Evolutionary conservation across 129 eudicot species (phyloP), one percentile per base, ranked within the genome.

Genomic region (Oenanthe sinensis): DNA sequence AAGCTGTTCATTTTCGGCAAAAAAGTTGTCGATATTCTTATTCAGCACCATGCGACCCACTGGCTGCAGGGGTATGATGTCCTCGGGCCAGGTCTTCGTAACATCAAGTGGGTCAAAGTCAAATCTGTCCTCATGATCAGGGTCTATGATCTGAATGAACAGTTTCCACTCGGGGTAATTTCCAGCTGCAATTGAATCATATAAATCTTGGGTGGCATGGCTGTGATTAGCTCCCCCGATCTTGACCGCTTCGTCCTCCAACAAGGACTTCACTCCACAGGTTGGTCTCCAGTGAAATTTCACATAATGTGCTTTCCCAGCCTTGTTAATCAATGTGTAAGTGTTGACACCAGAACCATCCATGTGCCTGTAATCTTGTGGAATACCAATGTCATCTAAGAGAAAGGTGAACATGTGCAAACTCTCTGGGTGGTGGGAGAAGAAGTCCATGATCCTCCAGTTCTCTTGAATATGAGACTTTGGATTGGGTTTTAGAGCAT

Each of bases 241-340:
- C 75, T 85, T 87, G 28, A 87, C 79, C 17, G 90, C 91, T 81
- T 89, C 93, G 3, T 91, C 97, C 40, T 87, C 93, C 79, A 86
- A 78, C 71, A 91, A 68, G 47, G 85, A 80, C 75, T 89, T 91
- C 36, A 88, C 93, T 28, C 93, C 97, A 73, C 93, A 91, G 0
- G 93, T 91, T 1, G 97, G 97, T 77, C 86, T 89, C 97, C 97
- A 91, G 85, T 91, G 97, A 81, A 91, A 91, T 71, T 91, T 89
- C 78, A 91, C 93, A 52, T 89, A 91, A 58, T 86, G 84, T 47
- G 84, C 90, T 81, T 91, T 91, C 44, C 97, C 97, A 6, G 90
- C 87, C 74, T 87, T 91, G 83, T 91, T 91, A 54, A 91, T 81
- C 10, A 91, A 78, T 2, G 91, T 85, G 84, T 87, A 91, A 47